Percentiles rank a stretch among this genome's conserved stretches.
These are phyloP conservation scores for Metschnikowia drakensbergensis DNA, from an alignment of 805 yeast genomes.

Conservation along the genomic window DNA sequence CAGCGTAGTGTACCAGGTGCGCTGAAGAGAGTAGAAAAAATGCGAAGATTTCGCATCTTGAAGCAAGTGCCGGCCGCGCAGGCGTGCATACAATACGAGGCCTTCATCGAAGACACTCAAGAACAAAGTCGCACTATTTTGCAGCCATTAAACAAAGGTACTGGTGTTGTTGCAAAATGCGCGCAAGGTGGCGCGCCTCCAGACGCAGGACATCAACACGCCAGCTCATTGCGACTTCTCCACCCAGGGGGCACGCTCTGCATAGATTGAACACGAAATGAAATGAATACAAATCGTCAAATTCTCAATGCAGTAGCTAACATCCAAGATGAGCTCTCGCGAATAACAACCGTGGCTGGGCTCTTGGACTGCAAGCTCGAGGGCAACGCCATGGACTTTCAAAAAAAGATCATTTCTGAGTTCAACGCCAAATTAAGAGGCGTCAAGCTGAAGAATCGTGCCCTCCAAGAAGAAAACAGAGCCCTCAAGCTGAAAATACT, in stretches of 20 bases:
- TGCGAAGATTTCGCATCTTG: neutral
- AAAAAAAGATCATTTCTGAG: slow-evolving; percentile 12
- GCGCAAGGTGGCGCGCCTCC: neutral
- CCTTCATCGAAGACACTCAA: neutral
- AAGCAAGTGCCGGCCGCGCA: neutral
- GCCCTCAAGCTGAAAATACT: slow-evolving; percentile 7
- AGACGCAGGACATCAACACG: slow-evolving; percentile 1
- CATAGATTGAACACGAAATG: neutral
- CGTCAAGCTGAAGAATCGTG: slow-evolving; percentile 8
- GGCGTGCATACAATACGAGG: neutral
- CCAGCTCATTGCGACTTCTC: neutral
- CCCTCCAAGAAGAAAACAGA: slow-evolving; percentile 11
- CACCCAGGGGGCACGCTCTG: neutral
- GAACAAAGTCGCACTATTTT: neutral
- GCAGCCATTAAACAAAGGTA: slow-evolving; percentile 4
- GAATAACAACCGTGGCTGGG: slow-evolving; percentile 11
- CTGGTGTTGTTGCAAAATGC: slow-evolving; percentile 6
- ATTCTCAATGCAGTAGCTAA: slow-evolving; percentile 14
- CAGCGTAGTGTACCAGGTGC: too few relatives aligned
- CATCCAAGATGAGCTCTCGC: slow-evolving; percentile 15
- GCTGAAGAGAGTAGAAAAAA: neutral
- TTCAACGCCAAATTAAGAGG: slow-evolving; percentile 16
- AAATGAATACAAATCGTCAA: slow-evolving; percentile 15
- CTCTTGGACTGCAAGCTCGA: slow-evolving; percentile 4
- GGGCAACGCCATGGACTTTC: slow-evolving; percentile 8